Conservation (phyloP, 805 yeast species). For the Yamadazyma paraphyllophila region DNA sequence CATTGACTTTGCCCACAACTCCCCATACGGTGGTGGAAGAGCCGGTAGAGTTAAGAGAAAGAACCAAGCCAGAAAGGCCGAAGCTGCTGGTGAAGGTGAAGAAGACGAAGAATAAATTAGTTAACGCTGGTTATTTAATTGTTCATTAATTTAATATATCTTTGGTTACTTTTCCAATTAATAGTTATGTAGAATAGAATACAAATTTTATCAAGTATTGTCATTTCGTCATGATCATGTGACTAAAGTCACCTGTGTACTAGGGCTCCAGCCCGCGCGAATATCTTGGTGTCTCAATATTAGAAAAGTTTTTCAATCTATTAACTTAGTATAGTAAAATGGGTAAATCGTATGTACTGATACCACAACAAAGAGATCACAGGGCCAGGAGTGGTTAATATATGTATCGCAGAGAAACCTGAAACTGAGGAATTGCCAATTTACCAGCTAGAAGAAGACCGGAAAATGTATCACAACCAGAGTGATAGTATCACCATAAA, state of each 20-base stretch:
- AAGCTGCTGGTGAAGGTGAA: conserved; percentile 73
- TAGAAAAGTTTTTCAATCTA: conserved; percentile 13
- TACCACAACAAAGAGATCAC: not conserved
- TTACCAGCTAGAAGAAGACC: too few species aligned
- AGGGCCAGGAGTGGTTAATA: too few species aligned
- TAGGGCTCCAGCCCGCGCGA: conserved; percentile 8
- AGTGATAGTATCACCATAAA: too few species aligned
- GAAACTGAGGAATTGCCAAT: not conserved
- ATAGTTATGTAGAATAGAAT: conserved; percentile 11
- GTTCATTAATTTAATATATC: conserved; percentile 7
- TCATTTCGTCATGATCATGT: not conserved
- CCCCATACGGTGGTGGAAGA: conserved; percentile 99
- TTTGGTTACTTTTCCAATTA: conserved; percentile 14
- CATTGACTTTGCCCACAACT: conserved; percentile 98
- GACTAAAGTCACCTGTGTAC: not conserved
- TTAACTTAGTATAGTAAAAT: conserved; percentile 21
- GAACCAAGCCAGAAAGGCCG: conserved; percentile 67
- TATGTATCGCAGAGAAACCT: not conserved
- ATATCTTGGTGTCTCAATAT: not conserved
- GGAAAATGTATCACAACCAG: too few species aligned
- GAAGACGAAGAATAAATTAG: conserved; percentile 76
- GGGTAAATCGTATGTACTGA: conserved; percentile 38
- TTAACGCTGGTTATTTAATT: conserved; percentile 10
- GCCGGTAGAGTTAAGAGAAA: conserved; percentile 99
- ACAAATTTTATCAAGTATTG: not conserved